Conservation (phyloP, 2,329 filamentous ascomycete genomes). For the Graphium sp. region DNA sequence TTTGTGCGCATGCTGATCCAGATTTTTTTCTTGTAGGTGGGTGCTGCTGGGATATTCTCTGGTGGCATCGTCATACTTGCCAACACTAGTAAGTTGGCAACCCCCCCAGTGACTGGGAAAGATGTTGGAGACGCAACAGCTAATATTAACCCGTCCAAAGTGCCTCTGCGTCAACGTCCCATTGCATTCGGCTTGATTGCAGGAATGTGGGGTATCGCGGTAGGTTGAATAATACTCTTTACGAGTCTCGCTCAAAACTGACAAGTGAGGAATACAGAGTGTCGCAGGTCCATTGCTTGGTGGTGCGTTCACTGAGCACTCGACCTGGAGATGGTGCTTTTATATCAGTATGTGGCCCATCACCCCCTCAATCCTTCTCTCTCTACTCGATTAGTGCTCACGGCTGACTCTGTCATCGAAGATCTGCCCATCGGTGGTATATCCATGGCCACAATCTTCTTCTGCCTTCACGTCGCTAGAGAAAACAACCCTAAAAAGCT, state of each 20-base stretch:
- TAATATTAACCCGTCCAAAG: conserved; percentile 8
- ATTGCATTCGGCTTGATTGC: conserved; percentile 36
- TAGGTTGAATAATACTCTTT: conserved; percentile 5
- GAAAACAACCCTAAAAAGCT: conserved; percentile 14
- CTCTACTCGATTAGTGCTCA: neutral
- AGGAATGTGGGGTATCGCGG: conserved; percentile 38
- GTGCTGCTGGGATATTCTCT: conserved; percentile 31
- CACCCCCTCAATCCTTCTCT: neutral
- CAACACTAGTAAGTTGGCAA: conserved; percentile 16
- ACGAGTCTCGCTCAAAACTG: too few relatives aligned
- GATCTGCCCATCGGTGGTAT: conserved; percentile 27
- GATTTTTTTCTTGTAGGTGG: conserved; percentile 15
- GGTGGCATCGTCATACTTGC: conserved; percentile 30
- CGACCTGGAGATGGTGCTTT: conserved; percentile 36
- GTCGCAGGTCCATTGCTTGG: conserved; percentile 32
- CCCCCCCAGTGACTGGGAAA: neutral
- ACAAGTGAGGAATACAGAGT: too few relatives aligned
- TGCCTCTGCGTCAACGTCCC: conserved; percentile 35
- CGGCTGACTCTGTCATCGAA: conserved; percentile 14
- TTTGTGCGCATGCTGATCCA: neutral
- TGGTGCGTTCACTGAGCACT: conserved; percentile 29
- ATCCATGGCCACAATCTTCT: conserved; percentile 27
- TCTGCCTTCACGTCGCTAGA: conserved; percentile 21
- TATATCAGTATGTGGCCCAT: conserved; percentile 11
- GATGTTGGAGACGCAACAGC: neutral